phyloP scores from a whole-genome alignment of 2,329 filamentous ascomycete species.

The Pseudogymnoascus sp. region DNA sequence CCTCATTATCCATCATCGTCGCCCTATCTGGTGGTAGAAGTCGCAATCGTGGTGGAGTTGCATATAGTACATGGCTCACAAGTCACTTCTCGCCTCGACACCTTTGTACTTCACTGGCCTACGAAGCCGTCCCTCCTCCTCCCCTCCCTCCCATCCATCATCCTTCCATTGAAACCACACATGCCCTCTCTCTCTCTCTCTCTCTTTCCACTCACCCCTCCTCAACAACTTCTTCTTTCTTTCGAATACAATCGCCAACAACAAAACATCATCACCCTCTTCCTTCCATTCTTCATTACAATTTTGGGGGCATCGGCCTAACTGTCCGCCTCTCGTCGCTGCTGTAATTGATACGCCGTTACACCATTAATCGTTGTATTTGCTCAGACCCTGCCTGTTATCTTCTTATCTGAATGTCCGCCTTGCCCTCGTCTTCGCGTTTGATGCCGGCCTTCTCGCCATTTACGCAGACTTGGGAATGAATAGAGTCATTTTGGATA shows the following conservation, averaged over 20 bases:
- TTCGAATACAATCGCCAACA: neutral
- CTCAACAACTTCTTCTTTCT: conserved; percentile 10
- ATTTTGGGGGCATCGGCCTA: neutral
- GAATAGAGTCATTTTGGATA: conserved; percentile 2
- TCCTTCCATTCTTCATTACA: neutral
- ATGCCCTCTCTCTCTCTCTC: neutral
- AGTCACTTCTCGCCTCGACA: conserved; percentile 6
- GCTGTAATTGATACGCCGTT: conserved; percentile 7
- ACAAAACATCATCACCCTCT: neutral
- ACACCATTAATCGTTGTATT: conserved; percentile 9
- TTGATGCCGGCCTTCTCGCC: neutral
- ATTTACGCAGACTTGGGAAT: conserved; percentile 3
- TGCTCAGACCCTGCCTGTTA: conserved; percentile 2
- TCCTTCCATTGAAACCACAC: conserved; percentile 10
- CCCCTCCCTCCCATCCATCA: neutral
- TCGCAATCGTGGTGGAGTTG: neutral
- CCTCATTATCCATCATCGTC: neutral
- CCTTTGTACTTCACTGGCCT: neutral
- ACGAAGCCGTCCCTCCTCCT: too few species aligned
- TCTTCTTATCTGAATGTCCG: conserved; percentile 10
- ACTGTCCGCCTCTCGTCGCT: neutral
- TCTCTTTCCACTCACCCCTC: conserved; percentile 4
- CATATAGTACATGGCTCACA: neutral
- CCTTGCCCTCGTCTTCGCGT: neutral
- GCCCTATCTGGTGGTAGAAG: conserved; percentile 1